Percentiles rank a stretch among this genome's conserved stretches.
phyloP scores from a whole-genome alignment of 306 rosid species.

The Aeschynomene evenia region DNA sequence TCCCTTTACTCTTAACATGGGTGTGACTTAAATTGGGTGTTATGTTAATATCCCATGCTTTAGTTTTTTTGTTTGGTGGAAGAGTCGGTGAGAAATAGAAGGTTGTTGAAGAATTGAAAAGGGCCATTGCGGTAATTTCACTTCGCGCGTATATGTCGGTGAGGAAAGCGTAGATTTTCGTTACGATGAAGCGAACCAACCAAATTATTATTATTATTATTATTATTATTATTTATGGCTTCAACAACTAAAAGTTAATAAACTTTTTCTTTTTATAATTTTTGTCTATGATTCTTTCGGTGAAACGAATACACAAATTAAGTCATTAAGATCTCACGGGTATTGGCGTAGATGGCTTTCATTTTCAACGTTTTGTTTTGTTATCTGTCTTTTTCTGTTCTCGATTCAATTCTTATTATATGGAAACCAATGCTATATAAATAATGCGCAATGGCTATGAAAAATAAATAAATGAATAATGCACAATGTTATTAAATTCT shows the following conservation, averaged over 20 bases:
- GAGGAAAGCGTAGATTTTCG: slow-evolving; percentile 14
- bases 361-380: no score
- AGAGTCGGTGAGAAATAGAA: slow-evolving; percentile 24
- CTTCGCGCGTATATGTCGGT: background rate
- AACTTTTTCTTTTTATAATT: background rate
- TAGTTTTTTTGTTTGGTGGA: background rate
- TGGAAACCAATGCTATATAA: no score
- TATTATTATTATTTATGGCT: background rate
- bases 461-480: no score
- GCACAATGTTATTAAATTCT: no score
- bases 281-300: background rate
- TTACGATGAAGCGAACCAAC: background rate
- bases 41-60: background rate
- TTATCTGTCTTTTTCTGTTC: no score
- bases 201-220: no score
- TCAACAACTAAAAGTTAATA: background rate
- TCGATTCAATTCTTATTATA: no score
- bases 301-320: background rate
- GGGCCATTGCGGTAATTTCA: slow-evolving; percentile 10
- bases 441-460: no score
- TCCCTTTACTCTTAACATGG: no score
- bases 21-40: background rate
- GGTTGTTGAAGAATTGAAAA: slow-evolving; percentile 5
- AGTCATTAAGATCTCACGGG: background rate
- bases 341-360: no score